These are phyloP conservation scores for Delonix regia DNA, from an alignment of 306 rosid species.

Conservation along the genomic window DNA sequence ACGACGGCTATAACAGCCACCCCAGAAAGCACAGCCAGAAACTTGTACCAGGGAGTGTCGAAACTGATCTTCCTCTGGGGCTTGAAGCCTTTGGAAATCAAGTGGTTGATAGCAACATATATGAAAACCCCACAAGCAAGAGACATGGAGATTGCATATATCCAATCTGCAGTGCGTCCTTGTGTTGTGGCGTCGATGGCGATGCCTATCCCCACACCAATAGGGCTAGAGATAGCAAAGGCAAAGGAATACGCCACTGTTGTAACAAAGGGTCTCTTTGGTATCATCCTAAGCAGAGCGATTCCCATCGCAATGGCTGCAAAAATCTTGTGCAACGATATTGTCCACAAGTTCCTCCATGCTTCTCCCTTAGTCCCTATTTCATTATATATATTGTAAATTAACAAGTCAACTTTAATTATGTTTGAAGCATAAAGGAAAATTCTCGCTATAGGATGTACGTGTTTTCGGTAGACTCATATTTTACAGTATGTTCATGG, in stretches of 20 bases:
- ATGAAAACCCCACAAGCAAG: slow-evolving; percentile 78
- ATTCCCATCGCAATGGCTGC: slow-evolving; percentile 88
- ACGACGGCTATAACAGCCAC: slow-evolving; percentile 68
- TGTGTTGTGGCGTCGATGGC: slow-evolving; percentile 73
- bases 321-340: slow-evolving; percentile 78
- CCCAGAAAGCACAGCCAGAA: slow-evolving; percentile 71
- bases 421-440: background rate
- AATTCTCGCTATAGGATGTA: too few species aligned
- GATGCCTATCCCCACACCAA: slow-evolving; percentile 81
- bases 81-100: slow-evolving; percentile 69
- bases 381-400: background rate
- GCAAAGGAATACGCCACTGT: slow-evolving; percentile 62
- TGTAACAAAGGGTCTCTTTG: slow-evolving; percentile 62
- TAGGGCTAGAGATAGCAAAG: slow-evolving; percentile 73
- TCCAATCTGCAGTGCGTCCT: slow-evolving; percentile 71
- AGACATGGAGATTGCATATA: slow-evolving; percentile 76
- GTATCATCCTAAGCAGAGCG: slow-evolving; percentile 69
- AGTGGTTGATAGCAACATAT: slow-evolving; percentile 81
- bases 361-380: slow-evolving; percentile 65
- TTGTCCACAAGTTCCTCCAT: slow-evolving; percentile 87
- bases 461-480: background rate
- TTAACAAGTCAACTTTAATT: background rate
- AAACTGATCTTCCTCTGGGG: slow-evolving; percentile 42
- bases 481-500: too few species aligned
- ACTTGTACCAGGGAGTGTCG: slow-evolving; percentile 62